Evolutionary conservation across 2,329 filamentous ascomycete genomes (phyloP), one percentile per base, ranked within the genome.

Genomic region (Xylaria sp.): DNA sequence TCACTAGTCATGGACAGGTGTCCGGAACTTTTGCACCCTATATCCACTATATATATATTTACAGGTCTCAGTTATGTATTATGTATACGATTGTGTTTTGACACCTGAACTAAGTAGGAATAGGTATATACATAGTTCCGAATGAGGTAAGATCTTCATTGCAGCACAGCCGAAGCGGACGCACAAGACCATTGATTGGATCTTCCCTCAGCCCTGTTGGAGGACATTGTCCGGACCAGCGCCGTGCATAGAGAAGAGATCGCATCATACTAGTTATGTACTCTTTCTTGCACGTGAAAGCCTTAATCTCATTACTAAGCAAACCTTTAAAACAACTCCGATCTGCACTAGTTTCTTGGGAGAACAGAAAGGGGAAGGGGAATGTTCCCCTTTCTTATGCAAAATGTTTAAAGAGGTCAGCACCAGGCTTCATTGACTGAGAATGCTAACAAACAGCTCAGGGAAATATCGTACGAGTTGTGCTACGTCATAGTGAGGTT

Each of bases 211-310:
- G 61, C 66, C 39, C 41, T 59, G 61, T 59, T 69, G 46, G 46
- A 41, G 25, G 8, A 31, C 41, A 52, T 69, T 51, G 55, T 69
- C 59, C 58, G 46, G 52, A 28, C 58, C 48, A 66, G 63, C 46
- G 48, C 31, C 46, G 55, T 66, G 66, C 66, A 67, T 66, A 46
- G 49, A 43, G 49, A 65, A 55, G 61, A 64, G 57, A 65, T 66
- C 57, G 61, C 57, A 70, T 68, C 48, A 56, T 60, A 60, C 62
- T 33, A 66, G 43, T 20, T 10, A 55, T 33, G 28, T 55, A 55
- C 18, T 8, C 18, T 54, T 33, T 9, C 12, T 63, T 64, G 48
- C 68, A 64, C 58, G 54, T 68, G 68, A 55, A 51, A 33, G 36
- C 56, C 41, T 20, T 15, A 31, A 60, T 62, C 43, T 62, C 49